Percentiles rank a stretch among this genome's conserved stretches.
Conservation (phyloP, 441 rosid species). For the Erodium texanum region DNA sequence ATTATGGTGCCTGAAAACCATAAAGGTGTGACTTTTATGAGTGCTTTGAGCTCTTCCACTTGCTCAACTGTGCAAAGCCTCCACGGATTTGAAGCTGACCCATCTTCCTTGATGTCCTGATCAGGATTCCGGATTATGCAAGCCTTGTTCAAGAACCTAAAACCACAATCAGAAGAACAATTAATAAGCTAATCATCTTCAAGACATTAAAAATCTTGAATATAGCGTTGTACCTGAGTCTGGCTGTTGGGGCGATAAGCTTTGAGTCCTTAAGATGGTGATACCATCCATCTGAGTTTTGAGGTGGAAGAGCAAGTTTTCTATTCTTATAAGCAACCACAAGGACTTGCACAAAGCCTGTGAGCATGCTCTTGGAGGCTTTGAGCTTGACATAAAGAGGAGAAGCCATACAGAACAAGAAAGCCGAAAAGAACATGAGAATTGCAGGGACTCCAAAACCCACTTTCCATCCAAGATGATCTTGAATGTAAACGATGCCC, state of each 20-base stretch:
- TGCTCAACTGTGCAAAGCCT: conserved; percentile 71
- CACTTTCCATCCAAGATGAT: conserved; percentile 62
- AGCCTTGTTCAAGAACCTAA: conserved; percentile 78
- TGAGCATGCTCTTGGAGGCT: conserved; percentile 49
- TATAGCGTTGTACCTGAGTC: conserved; percentile 36
- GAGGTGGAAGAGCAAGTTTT: conserved; percentile 39
- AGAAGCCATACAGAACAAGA: conserved; percentile 58
- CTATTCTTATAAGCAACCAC: conserved; percentile 60
- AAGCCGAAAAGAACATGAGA: conserved; percentile 49
- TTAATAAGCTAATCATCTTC: neutral
- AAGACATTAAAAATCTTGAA: neutral
- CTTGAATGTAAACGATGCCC: conserved; percentile 75
- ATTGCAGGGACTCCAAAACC: conserved; percentile 79
- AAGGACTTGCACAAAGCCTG: conserved; percentile 60
- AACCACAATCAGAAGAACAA: neutral
- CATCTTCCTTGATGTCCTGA: conserved; percentile 49
- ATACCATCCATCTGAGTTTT: conserved; percentile 31
- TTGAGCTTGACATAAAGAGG: conserved; percentile 52
- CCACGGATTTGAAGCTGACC: conserved; percentile 56
- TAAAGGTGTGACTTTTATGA: conserved; percentile 64
- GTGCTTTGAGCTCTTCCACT: conserved; percentile 84
- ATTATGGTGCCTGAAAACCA: conserved; percentile 79
- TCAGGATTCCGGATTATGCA: conserved; percentile 56
- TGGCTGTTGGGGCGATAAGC: conserved; percentile 38
- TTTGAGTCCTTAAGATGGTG: conserved; percentile 38